Evolutionary conservation across 2,329 filamentous ascomycete genomes (phyloP).

Genomic region (Zarea fungicola): DNA sequence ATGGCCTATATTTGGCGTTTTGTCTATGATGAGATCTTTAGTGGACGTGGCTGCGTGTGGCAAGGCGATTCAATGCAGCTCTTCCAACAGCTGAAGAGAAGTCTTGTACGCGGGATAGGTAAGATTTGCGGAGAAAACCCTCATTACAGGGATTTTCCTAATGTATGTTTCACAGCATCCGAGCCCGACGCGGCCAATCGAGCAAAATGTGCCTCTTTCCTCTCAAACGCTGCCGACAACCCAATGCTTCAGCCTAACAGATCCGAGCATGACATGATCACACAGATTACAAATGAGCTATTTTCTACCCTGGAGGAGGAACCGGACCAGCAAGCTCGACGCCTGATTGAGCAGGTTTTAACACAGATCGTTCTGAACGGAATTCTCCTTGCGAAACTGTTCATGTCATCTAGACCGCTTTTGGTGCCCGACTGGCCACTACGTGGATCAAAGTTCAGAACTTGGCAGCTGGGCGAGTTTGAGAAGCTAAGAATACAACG

Average conservation of each 20-base stretch:
- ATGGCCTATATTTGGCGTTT: neutral
- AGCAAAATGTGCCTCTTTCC: too few species aligned
- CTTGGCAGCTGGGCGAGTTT: neutral
- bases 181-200: too few species aligned
- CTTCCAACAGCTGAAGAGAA: neutral
- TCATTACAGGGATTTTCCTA: too few species aligned
- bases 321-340: too few species aligned
- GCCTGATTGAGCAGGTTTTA: neutral
- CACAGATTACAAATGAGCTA: too few species aligned
- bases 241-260: too few species aligned
- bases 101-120: too few species aligned
- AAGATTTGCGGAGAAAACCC: too few species aligned
- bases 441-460: accelerated
- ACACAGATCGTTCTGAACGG: neutral
- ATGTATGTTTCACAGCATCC: too few species aligned
- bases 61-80: neutral
- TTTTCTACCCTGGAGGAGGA: too few species aligned
- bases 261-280: too few species aligned
- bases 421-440: neutral
- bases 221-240: too few species aligned
- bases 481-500: neutral
- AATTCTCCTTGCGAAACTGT: neutral
- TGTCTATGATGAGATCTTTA: neutral
- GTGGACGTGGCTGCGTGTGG: neutral
- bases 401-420: conserved; percentile 4